Conservation (phyloP, 306 rosid species). For the Delonix regia region DNA sequence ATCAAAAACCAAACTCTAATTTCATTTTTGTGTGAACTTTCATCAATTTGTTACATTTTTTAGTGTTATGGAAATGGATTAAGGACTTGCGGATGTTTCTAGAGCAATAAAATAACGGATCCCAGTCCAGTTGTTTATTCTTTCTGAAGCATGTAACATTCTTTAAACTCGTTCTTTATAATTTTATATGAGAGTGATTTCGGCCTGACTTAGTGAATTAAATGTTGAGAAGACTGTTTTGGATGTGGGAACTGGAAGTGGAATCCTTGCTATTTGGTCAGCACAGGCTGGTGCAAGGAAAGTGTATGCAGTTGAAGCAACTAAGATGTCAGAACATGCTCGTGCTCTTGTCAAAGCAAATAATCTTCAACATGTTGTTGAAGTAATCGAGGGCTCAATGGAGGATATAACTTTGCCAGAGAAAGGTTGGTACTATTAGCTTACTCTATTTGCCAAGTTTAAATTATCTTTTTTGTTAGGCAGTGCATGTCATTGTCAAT, state of each 20-base stretch:
- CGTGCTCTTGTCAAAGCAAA: conserved; percentile 78
- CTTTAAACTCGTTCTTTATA: neutral
- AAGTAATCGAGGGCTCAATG: conserved; percentile 88
- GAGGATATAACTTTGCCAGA: conserved; percentile 90
- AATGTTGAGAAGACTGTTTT: conserved; percentile 74
- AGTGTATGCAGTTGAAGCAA: conserved; percentile 98
- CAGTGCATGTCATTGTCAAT: neutral
- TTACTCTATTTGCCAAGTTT: neutral
- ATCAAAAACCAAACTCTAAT: neutral
- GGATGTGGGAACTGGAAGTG: conserved; percentile 99
- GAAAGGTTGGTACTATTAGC: conserved; percentile 64
- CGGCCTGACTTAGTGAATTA: conserved; percentile 29
- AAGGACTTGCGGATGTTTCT: neutral
- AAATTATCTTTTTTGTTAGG: conserved; percentile 7
- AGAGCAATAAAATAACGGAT: neutral
- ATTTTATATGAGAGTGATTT: conserved; percentile 30
- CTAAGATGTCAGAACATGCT: conserved; percentile 95
- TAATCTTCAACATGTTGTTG: conserved; percentile 68
- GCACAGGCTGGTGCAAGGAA: conserved; percentile 98
- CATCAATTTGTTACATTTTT: neutral
- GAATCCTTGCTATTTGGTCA: conserved; percentile 98
- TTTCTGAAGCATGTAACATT: neutral
- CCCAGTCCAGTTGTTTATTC: neutral
- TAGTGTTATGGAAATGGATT: neutral
- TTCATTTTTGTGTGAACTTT: neutral